A percentile compares a stretch with the other conserved stretches of the same genome.
Conservation (phyloP, 345 rosid species). For the Corchorus capsularis region DNA sequence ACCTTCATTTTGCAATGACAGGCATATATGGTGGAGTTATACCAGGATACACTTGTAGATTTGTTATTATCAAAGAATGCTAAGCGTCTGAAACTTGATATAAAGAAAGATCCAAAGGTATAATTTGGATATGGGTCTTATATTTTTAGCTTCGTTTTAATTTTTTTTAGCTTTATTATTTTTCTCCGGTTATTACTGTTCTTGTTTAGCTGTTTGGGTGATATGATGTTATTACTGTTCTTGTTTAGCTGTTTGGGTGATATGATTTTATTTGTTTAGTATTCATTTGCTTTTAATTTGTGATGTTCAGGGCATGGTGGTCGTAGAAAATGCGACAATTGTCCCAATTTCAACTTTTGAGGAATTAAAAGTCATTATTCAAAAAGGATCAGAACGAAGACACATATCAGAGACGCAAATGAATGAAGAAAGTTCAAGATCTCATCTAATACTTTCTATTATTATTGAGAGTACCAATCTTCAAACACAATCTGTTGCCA, state of each 20-base stretch:
- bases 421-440: slow-evolving; percentile 97
- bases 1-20: slow-evolving; percentile 30
- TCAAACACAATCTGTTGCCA: slow-evolving; percentile 84
- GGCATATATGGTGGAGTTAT: slow-evolving; percentile 95
- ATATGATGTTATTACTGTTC: neutral
- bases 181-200: neutral
- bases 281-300: neutral
- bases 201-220: neutral
- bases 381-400: slow-evolving; percentile 78
- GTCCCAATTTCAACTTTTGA: slow-evolving; percentile 70
- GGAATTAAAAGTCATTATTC: slow-evolving; percentile 67
- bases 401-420: slow-evolving; percentile 91
- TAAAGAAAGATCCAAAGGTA: slow-evolving; percentile 97
- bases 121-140: neutral
- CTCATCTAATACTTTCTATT: slow-evolving; percentile 87
- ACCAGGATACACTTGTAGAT: slow-evolving; percentile 92
- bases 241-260: neutral
- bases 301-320: slow-evolving; percentile 82
- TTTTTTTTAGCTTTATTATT: neutral
- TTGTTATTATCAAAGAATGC: slow-evolving; percentile 73
- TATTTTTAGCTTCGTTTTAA: neutral
- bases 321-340: slow-evolving; percentile 81
- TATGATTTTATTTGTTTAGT: neutral
- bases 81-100: slow-evolving; percentile 75
- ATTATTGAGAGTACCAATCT: slow-evolving; percentile 94